Evolutionary conservation across 805 yeast species (phyloP).

Genomic region (Candida silvatica): DNA sequence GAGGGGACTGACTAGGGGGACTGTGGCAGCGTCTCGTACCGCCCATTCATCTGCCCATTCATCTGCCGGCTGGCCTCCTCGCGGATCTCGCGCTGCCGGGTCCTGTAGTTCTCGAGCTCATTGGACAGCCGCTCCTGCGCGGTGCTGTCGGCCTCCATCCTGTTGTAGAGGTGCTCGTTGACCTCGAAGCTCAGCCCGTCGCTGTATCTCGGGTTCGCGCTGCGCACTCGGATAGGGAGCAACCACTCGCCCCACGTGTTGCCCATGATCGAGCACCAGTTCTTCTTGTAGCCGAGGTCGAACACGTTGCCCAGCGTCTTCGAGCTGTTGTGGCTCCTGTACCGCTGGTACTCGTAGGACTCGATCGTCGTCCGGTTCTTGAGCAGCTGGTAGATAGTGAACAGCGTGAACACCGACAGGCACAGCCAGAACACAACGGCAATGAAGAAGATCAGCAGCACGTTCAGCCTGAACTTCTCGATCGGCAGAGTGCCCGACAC

Average conservation of each 20-base stretch:
- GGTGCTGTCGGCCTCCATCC: conserved; percentile 30
- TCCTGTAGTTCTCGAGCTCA: conserved; percentile 27
- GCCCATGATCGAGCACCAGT: conserved; percentile 77
- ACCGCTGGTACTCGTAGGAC: conserved; percentile 46
- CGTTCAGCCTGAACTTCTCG: conserved; percentile 43
- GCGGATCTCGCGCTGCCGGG: conserved; percentile 8
- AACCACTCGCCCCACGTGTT: conserved; percentile 55
- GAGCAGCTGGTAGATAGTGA: conserved; percentile 50
- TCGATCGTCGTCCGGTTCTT: conserved; percentile 79
- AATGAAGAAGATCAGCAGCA: conserved; percentile 51
- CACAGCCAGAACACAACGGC: conserved; percentile 48
- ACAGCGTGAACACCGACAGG: conserved; percentile 45
- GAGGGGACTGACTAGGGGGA: too few species aligned
- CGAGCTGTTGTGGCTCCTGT: conserved; percentile 32
- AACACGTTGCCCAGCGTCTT: conserved; percentile 56
- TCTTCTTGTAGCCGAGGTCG: conserved; percentile 57
- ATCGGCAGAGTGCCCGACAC: conserved; percentile 10
- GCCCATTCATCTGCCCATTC: too few species aligned
- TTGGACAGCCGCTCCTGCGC: conserved; percentile 37
- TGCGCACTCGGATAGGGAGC: conserved; percentile 37
- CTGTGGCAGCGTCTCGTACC: too few species aligned
- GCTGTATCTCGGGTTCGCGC: conserved; percentile 13
- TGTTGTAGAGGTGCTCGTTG: conserved; percentile 32
- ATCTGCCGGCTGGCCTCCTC: conserved; percentile 4
- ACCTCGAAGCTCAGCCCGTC: conserved; percentile 47